Base-by-base conservation (phyloP, 148 eudicot species). In the Camellia granthamiana region DNA sequence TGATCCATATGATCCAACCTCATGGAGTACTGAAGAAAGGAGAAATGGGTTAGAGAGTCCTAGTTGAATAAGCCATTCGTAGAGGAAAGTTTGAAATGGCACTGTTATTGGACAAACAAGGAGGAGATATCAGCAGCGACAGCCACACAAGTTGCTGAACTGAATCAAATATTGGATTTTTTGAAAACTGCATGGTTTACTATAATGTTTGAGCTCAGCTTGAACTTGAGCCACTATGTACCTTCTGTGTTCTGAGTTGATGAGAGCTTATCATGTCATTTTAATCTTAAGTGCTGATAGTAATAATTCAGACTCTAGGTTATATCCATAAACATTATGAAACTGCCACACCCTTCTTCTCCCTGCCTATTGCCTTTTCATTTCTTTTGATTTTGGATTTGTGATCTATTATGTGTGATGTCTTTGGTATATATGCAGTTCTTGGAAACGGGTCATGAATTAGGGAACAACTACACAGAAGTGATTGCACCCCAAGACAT, bases 401-500 rank as follows among this genome's bases (percentile, higher is more conserved):
- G 61, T 41, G 59, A 42, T 9, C 38, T 30, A 1, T 30, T 30
- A 30, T 30, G 38, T 51, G 23, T 70, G 51, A 81, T 52, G 49
- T 56, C 61, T 76, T 76, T 82, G 70, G 46, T 86, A 6, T 47
- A 14, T 82, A 47, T 87, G 80, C 91, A 94, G 98, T 93, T 95
- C 84, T 83, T 95, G 87, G 99, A 95, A 88, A 89, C 90, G 49
- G 91, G 91, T 80, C 90, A 87, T 81, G 99, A 95, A 78, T 81
- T 95, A 76, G 97, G 90, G 72, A 95, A 91, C 91, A 83, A 81
- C 85, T 95, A 92, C 81, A 86, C 88, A 5, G 97, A 93, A 86
- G 95, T 95, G 69, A 93, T 95, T 87, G 99, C 97, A 55, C 89
- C 94, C 43, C 99, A 95, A 83, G 99, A 95, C 81, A 91, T 95